Percentiles rank a stretch among this genome's conserved stretches.
Conservation (phyloP, 1,139 yeast genomes). For the Blastobotrys persicus region DNA sequence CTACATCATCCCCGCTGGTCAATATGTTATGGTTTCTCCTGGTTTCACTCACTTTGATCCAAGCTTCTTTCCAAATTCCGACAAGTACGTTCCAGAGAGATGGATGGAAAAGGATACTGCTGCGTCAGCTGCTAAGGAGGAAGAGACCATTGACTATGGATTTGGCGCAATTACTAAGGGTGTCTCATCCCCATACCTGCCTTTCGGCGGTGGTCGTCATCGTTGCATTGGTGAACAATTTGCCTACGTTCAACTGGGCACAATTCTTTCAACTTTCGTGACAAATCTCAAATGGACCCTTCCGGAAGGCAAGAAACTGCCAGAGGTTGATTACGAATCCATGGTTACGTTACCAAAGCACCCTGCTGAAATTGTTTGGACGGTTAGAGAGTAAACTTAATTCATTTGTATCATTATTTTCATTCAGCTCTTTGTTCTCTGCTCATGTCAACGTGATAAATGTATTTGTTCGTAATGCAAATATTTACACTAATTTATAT, state of each 20-base stretch:
- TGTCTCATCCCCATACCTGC: slow-evolving; percentile 91
- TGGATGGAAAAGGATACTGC: slow-evolving; percentile 63
- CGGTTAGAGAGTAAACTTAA: slow-evolving; percentile 25
- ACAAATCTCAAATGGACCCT: slow-evolving; percentile 77
- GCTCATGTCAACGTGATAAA: not conserved
- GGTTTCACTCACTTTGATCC: slow-evolving; percentile 84
- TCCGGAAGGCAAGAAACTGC: slow-evolving; percentile 56
- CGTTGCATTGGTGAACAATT: slow-evolving; percentile 99
- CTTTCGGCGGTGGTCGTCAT: slow-evolving; percentile 99
- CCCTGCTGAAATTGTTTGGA: slow-evolving; percentile 81
- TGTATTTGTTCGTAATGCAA: not conserved
- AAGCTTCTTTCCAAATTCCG: slow-evolving; percentile 69
- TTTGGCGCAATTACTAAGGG: slow-evolving; percentile 96
- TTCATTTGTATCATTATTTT: not conserved
- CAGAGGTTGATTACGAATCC: slow-evolving; percentile 78
- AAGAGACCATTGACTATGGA: slow-evolving; percentile 81
- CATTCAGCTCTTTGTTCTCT: not conserved
- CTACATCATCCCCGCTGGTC: slow-evolving; percentile 84
- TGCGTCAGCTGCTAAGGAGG: slow-evolving; percentile 37
- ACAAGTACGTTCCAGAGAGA: slow-evolving; percentile 75
- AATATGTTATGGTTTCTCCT: slow-evolving; percentile 87
- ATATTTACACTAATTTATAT: slow-evolving; percentile 8
- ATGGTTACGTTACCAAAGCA: slow-evolving; percentile 89
- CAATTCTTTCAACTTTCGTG: slow-evolving; percentile 71
- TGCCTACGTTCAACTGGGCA: slow-evolving; percentile 92